Evolutionary conservation across 176 grass and related monocot genomes (phyloP), one percentile per base, ranked within the genome.

Genomic region (Urochloa ruziziensis): DNA sequence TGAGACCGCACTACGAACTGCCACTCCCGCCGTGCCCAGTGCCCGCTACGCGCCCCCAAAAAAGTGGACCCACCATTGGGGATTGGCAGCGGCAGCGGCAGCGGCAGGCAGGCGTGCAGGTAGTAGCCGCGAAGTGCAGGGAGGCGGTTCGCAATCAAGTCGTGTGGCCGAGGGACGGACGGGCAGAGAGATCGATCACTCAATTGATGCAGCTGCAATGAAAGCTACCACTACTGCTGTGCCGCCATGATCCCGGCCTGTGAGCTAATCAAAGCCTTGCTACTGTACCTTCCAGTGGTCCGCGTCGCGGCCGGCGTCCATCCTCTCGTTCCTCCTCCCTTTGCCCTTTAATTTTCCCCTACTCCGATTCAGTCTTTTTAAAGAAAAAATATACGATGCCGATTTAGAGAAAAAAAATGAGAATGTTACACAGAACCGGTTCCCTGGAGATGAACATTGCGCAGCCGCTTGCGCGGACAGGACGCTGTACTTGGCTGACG

Each of bases 71-170:
- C n/a, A n/a, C n/a, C n/a, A n/a, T n/a, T n/a, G n/a, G n/a, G n/a
- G n/a, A n/a, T n/a, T n/a, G n/a, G n/a, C n/a, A n/a, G n/a, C n/a
- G n/a, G n/a, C 43, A 35, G 15, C 53, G 39, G 66, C 36, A 13
- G 35, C 29, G 44, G 15, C n/a, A 3, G n/a, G 16, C 61, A 15
- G 25, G 25, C 56, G 10, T 12, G 56, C 56, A 59, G 54, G 54
- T 25, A 24, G 34, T 36, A 21, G 62, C 32, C 34, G 1, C 11
- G 54, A 70, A n/a, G 8, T 40, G 23, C 34, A 28, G 80, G n/a
- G n/a, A n/a, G 29, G 78, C 67, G 36, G 81, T 58, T 79, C 29
- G 74, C 59, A 80, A 80, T 84, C 75, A 89, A 89, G 75, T 58
- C 46, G n/a, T n/a, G 53, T 17, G 42, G 19, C 23, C 12, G 56